Conservation (phyloP, 371 early-diverging fungal genomes). For the Rhizopus delemar region DNA sequence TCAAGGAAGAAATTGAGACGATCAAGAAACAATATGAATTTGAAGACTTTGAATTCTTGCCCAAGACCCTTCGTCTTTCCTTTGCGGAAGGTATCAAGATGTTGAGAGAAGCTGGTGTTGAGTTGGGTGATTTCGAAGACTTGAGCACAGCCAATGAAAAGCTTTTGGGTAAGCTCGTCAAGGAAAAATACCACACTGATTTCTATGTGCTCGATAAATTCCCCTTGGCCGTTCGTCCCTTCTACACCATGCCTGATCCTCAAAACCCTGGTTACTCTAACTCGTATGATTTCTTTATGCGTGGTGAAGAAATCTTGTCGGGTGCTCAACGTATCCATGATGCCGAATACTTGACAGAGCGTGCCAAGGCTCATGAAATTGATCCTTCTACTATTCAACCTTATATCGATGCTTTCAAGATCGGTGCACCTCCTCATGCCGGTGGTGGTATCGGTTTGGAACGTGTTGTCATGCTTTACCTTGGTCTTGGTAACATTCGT, state of each 20-base stretch:
- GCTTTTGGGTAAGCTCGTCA: conserved; percentile 90
- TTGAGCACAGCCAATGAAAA: conserved; percentile 94
- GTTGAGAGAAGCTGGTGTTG: conserved; percentile 89
- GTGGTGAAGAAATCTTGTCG: conserved; percentile 99
- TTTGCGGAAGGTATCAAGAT: conserved; percentile 93
- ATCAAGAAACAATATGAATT: conserved; percentile 93
- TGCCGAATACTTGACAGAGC: conserved; percentile 79
- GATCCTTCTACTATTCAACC: conserved; percentile 84
- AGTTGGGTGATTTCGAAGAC: conserved; percentile 94
- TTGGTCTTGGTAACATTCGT: conserved; percentile 97
- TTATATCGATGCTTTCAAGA: conserved; percentile 98
- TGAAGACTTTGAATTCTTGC: conserved; percentile 87
- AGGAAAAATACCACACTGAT: conserved; percentile 96
- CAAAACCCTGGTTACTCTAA: conserved; percentile 87
- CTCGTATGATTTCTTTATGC: conserved; percentile 99
- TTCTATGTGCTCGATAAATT: conserved; percentile 99
- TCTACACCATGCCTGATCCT: conserved; percentile 99
- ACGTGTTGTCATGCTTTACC: conserved; percentile 97
- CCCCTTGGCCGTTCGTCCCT: conserved; percentile 96
- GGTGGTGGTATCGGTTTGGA: conserved; percentile 99
- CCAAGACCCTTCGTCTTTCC: conserved; percentile 86
- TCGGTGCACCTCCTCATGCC: conserved; percentile 99
- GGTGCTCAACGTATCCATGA: conserved; percentile 99
- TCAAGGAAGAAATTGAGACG: conserved; percentile 80
- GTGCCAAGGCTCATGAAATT: conserved; percentile 84